Evolutionary conservation across 208 protist species (phyloP).

Genomic region (Baffinella frigidus): DNA sequence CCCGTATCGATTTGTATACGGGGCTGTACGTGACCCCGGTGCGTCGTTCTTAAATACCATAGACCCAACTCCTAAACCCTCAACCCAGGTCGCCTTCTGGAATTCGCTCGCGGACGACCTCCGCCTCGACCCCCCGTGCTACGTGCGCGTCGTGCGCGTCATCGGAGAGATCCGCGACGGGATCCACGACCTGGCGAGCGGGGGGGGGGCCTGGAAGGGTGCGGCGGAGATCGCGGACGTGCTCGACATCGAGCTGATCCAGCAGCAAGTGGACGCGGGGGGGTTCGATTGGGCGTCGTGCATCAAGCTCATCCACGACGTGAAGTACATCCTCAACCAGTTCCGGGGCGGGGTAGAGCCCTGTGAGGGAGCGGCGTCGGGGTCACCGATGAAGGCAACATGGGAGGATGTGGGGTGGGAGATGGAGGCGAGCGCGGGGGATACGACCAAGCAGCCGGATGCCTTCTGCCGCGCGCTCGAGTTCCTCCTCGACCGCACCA

Average conservation of each 20-base stretch:
- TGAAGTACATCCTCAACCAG: neutral
- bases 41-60: too few relatives aligned
- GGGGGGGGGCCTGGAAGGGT: neutral
- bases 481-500: conserved; percentile 4
- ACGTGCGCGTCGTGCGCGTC: conserved; percentile 1
- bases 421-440: neutral
- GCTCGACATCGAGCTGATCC: neutral
- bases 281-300: neutral
- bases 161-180: conserved; percentile 22
- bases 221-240: neutral
- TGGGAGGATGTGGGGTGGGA: neutral
- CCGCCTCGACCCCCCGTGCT: neutral
- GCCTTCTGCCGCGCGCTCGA: conserved; percentile 39
- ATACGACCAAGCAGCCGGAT: neutral
- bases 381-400: too few relatives aligned
- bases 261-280: neutral
- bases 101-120: neutral
- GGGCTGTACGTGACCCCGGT: too few relatives aligned
- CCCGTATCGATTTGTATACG: too few relatives aligned
- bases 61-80: too few relatives aligned
- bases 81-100: conserved; percentile 50
- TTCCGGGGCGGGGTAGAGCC: neutral
- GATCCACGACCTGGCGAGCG: conserved; percentile 10
- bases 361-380: neutral
- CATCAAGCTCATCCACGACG: neutral